phyloP scores from a whole-genome alignment of 2,329 filamentous ascomycete species.

The Fusarium longipes region DNA sequence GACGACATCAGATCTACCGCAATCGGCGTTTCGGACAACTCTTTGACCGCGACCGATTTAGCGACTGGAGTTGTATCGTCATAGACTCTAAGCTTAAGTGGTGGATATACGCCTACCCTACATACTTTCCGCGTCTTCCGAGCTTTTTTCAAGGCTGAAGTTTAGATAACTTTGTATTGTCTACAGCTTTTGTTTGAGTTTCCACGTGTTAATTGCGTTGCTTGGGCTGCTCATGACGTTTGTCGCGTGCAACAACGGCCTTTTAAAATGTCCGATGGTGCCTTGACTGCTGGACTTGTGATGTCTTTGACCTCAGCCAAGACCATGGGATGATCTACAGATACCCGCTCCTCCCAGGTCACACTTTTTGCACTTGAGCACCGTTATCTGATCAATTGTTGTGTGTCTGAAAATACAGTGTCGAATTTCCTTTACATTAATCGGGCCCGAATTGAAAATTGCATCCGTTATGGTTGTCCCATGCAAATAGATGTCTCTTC shows the following conservation, averaged over 20 bases:
- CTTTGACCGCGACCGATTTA: conserved; percentile 1
- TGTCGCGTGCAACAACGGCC: background rate
- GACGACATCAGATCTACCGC: conserved; percentile 19
- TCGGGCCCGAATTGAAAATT: background rate
- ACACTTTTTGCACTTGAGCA: background rate
- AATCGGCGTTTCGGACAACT: conserved; percentile 37
- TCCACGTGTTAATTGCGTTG: background rate
- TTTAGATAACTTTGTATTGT: background rate
- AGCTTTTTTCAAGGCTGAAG: background rate
- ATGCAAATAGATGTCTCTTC: background rate
- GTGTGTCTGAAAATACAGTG: conserved; percentile 5
- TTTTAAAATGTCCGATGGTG: conserved; percentile 12
- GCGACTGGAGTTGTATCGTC: conserved; percentile 27
- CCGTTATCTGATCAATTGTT: background rate
- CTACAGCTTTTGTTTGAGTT: background rate
- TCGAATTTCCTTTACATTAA: background rate
- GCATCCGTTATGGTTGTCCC: background rate
- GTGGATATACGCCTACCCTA: conserved; percentile 11
- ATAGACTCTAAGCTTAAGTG: conserved; percentile 32
- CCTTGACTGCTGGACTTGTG: background rate
- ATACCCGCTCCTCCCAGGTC: background rate
- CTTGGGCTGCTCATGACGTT: conserved; percentile 6
- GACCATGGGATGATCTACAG: background rate
- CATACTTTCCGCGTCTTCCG: background rate
- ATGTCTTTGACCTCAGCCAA: background rate